Conservation (phyloP, 768 basidiomycete genomes). For the Mycena vulgaris region DNA sequence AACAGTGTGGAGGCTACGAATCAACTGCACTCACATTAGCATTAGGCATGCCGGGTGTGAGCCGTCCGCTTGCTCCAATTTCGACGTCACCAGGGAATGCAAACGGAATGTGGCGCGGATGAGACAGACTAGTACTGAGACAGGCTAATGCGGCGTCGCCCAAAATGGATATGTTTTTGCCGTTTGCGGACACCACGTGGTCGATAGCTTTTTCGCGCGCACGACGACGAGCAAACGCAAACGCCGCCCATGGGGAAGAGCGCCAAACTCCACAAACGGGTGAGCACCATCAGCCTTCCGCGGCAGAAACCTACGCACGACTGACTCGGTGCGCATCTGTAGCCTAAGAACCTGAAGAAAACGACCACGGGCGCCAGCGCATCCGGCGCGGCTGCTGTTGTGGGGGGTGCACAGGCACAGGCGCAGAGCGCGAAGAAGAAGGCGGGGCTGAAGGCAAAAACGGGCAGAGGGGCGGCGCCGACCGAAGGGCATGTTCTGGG, state of each 20-base stretch:
- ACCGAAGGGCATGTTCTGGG: constrained; percentile 67
- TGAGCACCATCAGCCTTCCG: constrained; percentile 49
- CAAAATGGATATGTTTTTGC: constrained; percentile 10
- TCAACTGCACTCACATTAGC: too few species aligned
- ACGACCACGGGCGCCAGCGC: constrained; percentile 37
- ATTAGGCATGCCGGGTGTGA: too few species aligned
- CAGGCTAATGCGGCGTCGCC: not conserved
- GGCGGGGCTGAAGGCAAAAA: constrained; percentile 64
- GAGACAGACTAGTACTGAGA: not conserved
- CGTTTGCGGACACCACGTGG: constrained; percentile 17
- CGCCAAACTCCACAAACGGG: constrained; percentile 77
- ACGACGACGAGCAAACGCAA: not conserved
- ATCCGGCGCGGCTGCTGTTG: constrained; percentile 39
- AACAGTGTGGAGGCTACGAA: too few species aligned
- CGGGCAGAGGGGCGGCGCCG: constrained; percentile 39
- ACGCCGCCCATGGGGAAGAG: constrained; percentile 69
- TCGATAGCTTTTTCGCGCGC: not conserved
- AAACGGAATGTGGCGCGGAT: not conserved
- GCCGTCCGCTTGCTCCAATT: not conserved
- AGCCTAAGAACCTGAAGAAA: constrained; percentile 53
- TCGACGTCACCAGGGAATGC: not conserved
- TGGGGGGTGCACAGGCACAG: constrained; percentile 49
- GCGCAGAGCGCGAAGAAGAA: constrained; percentile 65
- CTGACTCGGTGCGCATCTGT: not conserved
- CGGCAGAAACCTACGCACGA: constrained; percentile 13